Conservation (phyloP, 2,329 filamentous ascomycete species). For the Uncinocarpus reesii region DNA sequence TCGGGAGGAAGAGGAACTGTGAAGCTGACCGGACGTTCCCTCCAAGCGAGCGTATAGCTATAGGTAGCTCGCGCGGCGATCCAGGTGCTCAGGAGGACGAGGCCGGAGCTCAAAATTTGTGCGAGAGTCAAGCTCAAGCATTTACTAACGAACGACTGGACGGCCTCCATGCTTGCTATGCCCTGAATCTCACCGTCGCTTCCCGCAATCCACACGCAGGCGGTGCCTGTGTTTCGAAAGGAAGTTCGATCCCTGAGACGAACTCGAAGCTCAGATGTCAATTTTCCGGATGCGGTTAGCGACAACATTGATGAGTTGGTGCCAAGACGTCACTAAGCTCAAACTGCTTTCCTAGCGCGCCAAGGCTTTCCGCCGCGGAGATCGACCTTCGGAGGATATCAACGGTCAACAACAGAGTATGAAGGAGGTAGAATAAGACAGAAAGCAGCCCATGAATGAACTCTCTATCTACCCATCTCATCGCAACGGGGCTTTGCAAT, state of each 20-base stretch:
- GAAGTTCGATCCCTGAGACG: not conserved
- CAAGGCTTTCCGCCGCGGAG: not conserved
- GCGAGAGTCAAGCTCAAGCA: not conserved
- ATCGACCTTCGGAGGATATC: not conserved
- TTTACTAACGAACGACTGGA: conserved; percentile 7
- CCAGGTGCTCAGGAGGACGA: conserved; percentile 6
- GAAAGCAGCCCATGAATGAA: no score
- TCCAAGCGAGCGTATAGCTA: conserved; percentile 15
- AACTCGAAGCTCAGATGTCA: not conserved
- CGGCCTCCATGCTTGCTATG: conserved; percentile 11
- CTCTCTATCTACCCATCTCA: no score
- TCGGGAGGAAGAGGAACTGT: conserved; percentile 31
- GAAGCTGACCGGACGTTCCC: conserved; percentile 30
- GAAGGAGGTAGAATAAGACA: no score
- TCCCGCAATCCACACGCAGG: not conserved
- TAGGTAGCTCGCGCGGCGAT: conserved; percentile 10
- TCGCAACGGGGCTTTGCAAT: no score
- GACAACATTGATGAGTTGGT: not conserved
- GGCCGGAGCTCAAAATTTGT: conserved; percentile 11
- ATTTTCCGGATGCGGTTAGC: not conserved
- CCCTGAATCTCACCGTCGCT: not conserved
- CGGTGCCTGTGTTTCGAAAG: not conserved
- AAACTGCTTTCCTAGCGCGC: no score
- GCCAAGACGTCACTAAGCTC: not conserved
- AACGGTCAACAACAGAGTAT: no score